Evolutionary conservation across 75 land plant species (phyloP).

Genomic region (Adiantum capillusveneris): DNA sequence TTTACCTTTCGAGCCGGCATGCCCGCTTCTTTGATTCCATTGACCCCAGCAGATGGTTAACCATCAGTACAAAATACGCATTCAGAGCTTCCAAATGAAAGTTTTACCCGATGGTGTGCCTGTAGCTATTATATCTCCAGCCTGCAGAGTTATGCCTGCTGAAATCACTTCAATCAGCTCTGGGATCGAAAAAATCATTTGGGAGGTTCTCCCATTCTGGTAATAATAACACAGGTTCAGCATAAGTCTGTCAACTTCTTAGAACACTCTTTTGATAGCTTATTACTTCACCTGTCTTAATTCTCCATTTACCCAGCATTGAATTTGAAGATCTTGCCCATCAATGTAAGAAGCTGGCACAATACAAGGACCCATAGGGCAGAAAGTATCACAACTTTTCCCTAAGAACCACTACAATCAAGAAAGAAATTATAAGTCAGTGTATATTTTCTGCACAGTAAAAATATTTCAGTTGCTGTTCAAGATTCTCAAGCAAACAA

Average conservation of each 20-base stretch:
- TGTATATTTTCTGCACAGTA: no score
- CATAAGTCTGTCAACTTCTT: neutral
- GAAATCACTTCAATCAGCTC: conserved; percentile 41
- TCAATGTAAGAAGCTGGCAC: conserved; percentile 42
- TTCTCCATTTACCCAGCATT: conserved; percentile 48
- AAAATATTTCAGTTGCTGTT: no score
- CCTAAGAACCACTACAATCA: conserved; percentile 42
- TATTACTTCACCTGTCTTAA: conserved; percentile 29
- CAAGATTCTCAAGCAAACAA: no score
- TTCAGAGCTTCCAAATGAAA: no score
- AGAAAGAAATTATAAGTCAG: neutral
- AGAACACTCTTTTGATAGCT: neutral
- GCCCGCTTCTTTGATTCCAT: no score
- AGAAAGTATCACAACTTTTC: conserved; percentile 46
- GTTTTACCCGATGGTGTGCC: conserved; percentile 40
- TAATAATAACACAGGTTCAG: neutral
- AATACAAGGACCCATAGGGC: conserved; percentile 50
- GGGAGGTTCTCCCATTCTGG: conserved; percentile 38
- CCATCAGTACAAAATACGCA: no score
- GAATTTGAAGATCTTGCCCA: conserved; percentile 33
- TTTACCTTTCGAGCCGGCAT: no score
- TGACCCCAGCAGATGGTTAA: no score
- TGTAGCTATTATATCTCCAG: conserved; percentile 45
- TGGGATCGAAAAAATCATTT: conserved; percentile 41
- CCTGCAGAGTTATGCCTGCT: conserved; percentile 31